Conservation (phyloP, 1,284 basidiomycete species). For the Athelia sp. region DNA sequence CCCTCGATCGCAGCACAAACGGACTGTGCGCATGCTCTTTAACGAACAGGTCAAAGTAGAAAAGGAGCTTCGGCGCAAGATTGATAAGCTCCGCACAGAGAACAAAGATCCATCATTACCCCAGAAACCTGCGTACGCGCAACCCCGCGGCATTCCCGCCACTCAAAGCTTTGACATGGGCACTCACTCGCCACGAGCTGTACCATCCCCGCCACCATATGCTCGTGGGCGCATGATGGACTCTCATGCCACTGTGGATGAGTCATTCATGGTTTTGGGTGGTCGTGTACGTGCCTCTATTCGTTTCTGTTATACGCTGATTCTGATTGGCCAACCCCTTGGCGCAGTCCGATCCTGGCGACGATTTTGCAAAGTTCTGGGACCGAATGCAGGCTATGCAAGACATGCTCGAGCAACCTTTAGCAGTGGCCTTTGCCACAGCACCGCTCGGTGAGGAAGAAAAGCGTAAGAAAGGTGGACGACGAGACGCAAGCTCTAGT, state of each 20-base stretch:
- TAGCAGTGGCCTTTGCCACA: slow-evolving; percentile 70
- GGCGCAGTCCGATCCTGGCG: slow-evolving; percentile 63
- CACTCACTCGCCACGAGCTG: slow-evolving; percentile 22
- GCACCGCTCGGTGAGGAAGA: slow-evolving; percentile 54
- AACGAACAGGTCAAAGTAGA: slow-evolving; percentile 65
- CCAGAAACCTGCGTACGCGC: slow-evolving; percentile 36
- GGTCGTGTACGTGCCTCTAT: slow-evolving; percentile 44
- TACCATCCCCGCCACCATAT: slow-evolving; percentile 39
- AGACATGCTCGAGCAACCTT: slow-evolving; percentile 72
- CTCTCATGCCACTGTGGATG: slow-evolving; percentile 70
- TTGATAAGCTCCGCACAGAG: slow-evolving; percentile 64
- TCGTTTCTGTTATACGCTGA: slow-evolving; percentile 5
- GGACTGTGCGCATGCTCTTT: slow-evolving; percentile 67
- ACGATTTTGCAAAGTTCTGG: slow-evolving; percentile 84
- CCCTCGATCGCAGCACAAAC: slow-evolving; percentile 31
- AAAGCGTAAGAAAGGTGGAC: slow-evolving; percentile 17
- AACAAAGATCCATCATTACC: slow-evolving; percentile 68
- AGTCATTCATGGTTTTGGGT: slow-evolving; percentile 79
- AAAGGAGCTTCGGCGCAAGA: slow-evolving; percentile 65
- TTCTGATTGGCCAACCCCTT: slow-evolving; percentile 5
- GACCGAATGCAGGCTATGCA: slow-evolving; percentile 78
- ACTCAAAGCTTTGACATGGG: slow-evolving; percentile 17
- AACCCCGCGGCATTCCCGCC: slow-evolving; percentile 5
- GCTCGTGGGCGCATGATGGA: slow-evolving; percentile 49
- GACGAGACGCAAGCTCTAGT: slow-evolving; percentile 45